These are phyloP conservation scores for Zygoascus tannicola DNA, from an alignment of 805 yeast species.

Conservation along the genomic window DNA sequence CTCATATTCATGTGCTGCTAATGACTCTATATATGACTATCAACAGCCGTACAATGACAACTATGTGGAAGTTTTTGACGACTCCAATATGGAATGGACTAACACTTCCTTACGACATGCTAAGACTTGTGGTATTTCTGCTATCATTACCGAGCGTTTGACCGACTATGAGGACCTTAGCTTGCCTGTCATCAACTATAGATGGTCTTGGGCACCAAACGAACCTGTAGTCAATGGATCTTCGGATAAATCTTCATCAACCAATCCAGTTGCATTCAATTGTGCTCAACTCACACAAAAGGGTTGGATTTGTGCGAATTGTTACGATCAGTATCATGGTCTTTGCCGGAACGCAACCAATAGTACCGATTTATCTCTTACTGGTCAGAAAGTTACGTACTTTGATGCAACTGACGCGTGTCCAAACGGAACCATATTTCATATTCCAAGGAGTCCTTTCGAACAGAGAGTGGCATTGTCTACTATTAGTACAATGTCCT, in stretches of 20 bases:
- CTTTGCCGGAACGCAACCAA: slow-evolving; percentile 44
- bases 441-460: slow-evolving; percentile 42
- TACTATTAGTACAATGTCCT: not conserved
- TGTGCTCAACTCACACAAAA: slow-evolving; percentile 36
- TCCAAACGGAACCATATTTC: slow-evolving; percentile 29
- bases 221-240: slow-evolving; percentile 37
- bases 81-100: slow-evolving; percentile 30
- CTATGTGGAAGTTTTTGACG: slow-evolving; percentile 8
- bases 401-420: slow-evolving; percentile 29
- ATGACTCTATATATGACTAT: not conserved
- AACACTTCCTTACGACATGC: slow-evolving; percentile 31
- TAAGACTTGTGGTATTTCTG: slow-evolving; percentile 53
- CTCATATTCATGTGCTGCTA: not conserved
- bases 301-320: slow-evolving; percentile 63
- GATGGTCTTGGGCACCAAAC: slow-evolving; percentile 68
- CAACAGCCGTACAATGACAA: not conserved
- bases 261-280: slow-evolving; percentile 29
- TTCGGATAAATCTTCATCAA: slow-evolving; percentile 9
- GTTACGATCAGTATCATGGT: slow-evolving; percentile 41
- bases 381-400: slow-evolving; percentile 26
- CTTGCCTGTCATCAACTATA: slow-evolving; percentile 16
- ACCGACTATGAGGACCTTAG: slow-evolving; percentile 9
- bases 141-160: slow-evolving; percentile 43
- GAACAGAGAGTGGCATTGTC: slow-evolving; percentile 31
- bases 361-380: slow-evolving; percentile 30